Percentiles rank a stretch among this genome's conserved stretches.
Evolutionary conservation across 78 protist species (phyloP).

Genomic region (Dictyostelium citrinum): DNA sequence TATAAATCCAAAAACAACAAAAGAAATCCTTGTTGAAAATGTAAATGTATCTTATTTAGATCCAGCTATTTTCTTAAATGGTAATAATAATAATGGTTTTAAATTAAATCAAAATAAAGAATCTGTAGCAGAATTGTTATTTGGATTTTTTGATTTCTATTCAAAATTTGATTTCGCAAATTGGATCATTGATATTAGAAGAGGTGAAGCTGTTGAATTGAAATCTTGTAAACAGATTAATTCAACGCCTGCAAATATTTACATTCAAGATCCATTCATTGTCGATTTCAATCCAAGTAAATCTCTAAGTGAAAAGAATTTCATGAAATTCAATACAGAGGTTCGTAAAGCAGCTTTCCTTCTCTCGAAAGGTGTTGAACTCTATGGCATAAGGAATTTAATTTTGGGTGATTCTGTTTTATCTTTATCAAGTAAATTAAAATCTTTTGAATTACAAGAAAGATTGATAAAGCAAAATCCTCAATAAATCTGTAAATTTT

Average conservation of each 20-base stretch:
- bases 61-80: background rate
- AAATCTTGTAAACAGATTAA: background rate
- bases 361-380: background rate
- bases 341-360: background rate
- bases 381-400: background rate
- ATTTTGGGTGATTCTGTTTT: background rate
- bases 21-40: background rate
- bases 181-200: background rate
- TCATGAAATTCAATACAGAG: background rate
- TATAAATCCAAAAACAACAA: background rate
- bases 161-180: background rate
- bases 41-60: background rate
- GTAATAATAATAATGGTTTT: background rate
- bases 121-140: background rate
- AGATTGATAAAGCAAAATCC: background rate
- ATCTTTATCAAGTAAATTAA: background rate
- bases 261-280: slow-evolving; percentile 29
- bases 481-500: background rate
- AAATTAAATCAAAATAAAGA: background rate
- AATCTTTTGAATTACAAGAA: background rate
- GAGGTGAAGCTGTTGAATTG: background rate
- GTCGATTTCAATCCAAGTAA: background rate
- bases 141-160: slow-evolving; percentile 25
- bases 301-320: background rate
- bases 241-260: background rate